Percentiles rank a stretch among this genome's conserved stretches.
These are phyloP conservation scores for Leccinellum luteum DNA, from an alignment of 768 basidiomycete species.

Conservation along the genomic window DNA sequence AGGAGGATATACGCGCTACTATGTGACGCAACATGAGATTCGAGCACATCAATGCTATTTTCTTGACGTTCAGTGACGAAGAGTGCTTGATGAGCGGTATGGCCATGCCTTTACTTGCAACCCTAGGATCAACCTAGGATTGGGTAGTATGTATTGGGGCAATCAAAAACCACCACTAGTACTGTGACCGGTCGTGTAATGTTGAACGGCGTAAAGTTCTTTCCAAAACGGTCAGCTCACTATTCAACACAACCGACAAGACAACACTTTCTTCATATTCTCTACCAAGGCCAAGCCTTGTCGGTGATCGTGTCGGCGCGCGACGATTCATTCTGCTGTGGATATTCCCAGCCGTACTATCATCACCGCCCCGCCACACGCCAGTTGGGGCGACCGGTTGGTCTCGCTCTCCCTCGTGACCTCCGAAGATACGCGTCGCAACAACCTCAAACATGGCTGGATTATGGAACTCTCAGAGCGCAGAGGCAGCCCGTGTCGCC, in stretches of 20 bases:
- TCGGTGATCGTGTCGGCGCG: background rate
- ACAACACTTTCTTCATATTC: background rate
- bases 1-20: no score
- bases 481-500: slow-evolving; percentile 78
- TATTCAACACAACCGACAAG: background rate
- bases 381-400: background rate
- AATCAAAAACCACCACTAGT: no score
- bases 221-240: slow-evolving; percentile 11
- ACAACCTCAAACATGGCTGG: slow-evolving; percentile 41
- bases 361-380: background rate
- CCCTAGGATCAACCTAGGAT: no score
- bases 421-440: background rate
- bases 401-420: background rate
- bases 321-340: background rate
- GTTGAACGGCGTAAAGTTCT: background rate
- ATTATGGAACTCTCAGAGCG: slow-evolving; percentile 48
- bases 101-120: no score
- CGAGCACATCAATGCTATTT: no score
- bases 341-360: slow-evolving; percentile 5
- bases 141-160: no score
- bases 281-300: background rate
- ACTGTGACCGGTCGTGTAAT: no score
- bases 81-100: no score
- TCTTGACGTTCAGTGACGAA: no score
- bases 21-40: no score